phyloP scores from a whole-genome alignment of 2,329 filamentous ascomycete species.

The Trichophyton verrucosum region DNA sequence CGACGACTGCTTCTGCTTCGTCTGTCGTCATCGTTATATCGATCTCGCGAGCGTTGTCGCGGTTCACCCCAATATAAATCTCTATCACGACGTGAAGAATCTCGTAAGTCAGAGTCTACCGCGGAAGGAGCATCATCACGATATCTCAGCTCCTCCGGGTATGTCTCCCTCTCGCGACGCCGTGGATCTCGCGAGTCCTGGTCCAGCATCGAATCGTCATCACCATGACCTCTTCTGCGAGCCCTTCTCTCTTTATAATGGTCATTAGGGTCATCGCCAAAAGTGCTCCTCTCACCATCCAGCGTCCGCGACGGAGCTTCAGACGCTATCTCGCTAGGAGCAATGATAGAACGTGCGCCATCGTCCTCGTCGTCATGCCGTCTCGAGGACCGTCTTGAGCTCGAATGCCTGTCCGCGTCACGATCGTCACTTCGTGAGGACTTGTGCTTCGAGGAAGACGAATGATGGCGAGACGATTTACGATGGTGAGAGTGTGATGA shows the following conservation, averaged over 20 bases:
- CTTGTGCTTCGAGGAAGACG: slow-evolving; percentile 26
- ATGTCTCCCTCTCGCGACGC: neutral
- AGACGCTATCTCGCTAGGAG: neutral
- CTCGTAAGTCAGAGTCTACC: neutral
- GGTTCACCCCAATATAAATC: neutral
- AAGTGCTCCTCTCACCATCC: neutral
- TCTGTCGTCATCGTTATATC: neutral
- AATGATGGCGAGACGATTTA: slow-evolving; percentile 11
- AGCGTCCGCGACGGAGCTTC: neutral
- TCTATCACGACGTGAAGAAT: neutral
- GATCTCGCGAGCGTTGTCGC: neutral
- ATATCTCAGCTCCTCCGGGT: slow-evolving; percentile 11
- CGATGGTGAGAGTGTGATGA: slow-evolving; percentile 13
- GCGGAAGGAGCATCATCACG: slow-evolving; percentile 13
- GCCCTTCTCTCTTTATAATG: slow-evolving; percentile 9
- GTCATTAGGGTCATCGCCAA: slow-evolving; percentile 5
- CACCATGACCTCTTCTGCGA: slow-evolving; percentile 1
- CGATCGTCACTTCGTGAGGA: slow-evolving; percentile 37
- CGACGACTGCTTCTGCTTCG: neutral
- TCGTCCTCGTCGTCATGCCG: slow-evolving; percentile 9
- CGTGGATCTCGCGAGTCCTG: neutral
- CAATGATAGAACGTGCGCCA: neutral
- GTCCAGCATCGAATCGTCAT: neutral
- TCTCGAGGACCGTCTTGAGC: slow-evolving; percentile 18
- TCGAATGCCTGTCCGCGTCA: slow-evolving; percentile 29